Base-by-base conservation (phyloP, 441 rosid species). In the Erodium moschatum region DNA sequence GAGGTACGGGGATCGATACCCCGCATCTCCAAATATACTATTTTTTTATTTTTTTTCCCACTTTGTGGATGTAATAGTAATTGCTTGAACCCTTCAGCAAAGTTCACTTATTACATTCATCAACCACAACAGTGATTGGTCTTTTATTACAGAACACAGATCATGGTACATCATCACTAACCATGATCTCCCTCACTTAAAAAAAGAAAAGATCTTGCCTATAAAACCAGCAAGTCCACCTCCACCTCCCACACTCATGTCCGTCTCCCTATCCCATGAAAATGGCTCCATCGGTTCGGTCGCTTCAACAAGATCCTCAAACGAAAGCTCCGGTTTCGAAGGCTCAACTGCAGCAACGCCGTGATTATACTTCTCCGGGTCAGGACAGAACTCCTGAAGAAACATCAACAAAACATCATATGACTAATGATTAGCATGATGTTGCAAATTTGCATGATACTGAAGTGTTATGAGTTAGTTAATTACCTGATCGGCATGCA, bases 1-100 rank as follows among this genome's bases (percentile, higher is more conserved):
- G 95, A 89, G 90, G 95, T 75, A 87, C 91, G 79, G 89, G 84
- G 87, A 84, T 84, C 83, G 86, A 84, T 83, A 80, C 84, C 87
- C 88, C 77, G 82, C 87, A 80, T 84, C 85, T 84, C 88, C 86
- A 82, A 46, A 29, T 2, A 5, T 1, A 3, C 0, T 38, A 38
- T 38, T 38, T 38, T 9, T 9, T 35, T 35, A 3, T 35, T 4
- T 35, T 7, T n/a, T n/a, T n/a, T n/a, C n/a, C n/a, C n/a, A n/a
- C n/a, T n/a, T n/a, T n/a, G n/a, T n/a, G n/a, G n/a, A n/a, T n/a
- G n/a, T n/a, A n/a, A n/a, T n/a, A n/a, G n/a, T n/a, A n/a, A n/a
- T n/a, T n/a, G n/a, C n/a, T n/a, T n/a, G n/a, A n/a, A n/a, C n/a
- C n/a, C n/a, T n/a, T n/a, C n/a, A n/a, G n/a, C n/a, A n/a, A n/a